Evolutionary conservation across 306 rosid genomes (phyloP).

Genomic region (Glycine tomentella): DNA sequence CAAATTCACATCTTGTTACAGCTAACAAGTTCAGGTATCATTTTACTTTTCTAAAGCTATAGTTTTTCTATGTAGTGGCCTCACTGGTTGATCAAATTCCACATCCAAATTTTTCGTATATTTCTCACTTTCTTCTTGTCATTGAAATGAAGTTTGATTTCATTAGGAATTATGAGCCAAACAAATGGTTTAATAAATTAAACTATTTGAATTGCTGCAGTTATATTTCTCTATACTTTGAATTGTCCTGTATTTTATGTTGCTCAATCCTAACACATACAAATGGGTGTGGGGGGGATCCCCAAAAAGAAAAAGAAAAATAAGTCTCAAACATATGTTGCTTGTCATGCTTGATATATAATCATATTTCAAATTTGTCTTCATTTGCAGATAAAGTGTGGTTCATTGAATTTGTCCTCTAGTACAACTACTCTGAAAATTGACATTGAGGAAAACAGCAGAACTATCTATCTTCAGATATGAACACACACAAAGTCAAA

Average conservation of each 20-base stretch:
- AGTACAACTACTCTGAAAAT: background rate
- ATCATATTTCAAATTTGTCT: slow-evolving; percentile 20
- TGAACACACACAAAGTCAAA: slow-evolving; percentile 1
- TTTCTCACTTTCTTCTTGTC: background rate
- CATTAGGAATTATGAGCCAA: too few species aligned
- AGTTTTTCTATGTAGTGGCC: background rate
- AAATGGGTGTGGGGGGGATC: background rate
- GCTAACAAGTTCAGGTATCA: background rate
- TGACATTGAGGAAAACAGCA: slow-evolving; percentile 1
- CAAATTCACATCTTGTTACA: background rate
- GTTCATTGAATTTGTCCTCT: slow-evolving; percentile 32
- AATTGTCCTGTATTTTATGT: background rate
- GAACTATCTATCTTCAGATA: slow-evolving; percentile 31
- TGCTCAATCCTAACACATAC: slow-evolving; percentile 5
- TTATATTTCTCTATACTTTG: background rate
- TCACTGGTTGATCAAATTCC: background rate
- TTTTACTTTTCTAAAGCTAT: background rate
- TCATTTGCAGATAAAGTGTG: slow-evolving; percentile 19
- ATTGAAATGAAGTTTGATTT: background rate
- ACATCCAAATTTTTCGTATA: background rate
- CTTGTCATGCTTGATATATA: background rate
- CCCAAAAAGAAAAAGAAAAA: background rate
- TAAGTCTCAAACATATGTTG: slow-evolving; percentile 4
- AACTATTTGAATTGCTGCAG: background rate
- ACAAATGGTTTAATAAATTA: too few species aligned